Evolutionary conservation across 495 filamentous ascomycete species (phyloP), one percentile per base, ranked within the genome.

Genomic region (Parachaetomium inaequale): DNA sequence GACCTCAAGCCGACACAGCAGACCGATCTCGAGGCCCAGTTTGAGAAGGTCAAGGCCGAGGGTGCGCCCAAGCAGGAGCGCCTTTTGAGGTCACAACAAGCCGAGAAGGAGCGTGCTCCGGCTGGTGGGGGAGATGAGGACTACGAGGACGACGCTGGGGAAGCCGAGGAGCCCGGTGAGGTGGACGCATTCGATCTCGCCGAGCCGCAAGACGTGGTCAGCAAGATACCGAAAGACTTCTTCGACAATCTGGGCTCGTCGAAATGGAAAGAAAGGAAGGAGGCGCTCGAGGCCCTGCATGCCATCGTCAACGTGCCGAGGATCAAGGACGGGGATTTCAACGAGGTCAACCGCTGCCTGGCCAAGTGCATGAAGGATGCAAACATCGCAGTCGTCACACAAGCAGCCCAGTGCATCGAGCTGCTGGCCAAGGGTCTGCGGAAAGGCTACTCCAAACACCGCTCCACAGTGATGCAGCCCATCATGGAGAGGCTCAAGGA

Each of bases 331-430:
- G 92, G 84, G 4, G 88, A 87, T 43, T 99, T 89, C 65, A 84
- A 87, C 73, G 92, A 98, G 63, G 85, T 96, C 68, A 84, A 89
- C 46, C 83, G 87, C 47, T 84, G 81, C 6, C 77, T 98, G 47
- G 94, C 94, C 29, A 98, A 97, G 72, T 90, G 84, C 67, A 98
- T 98, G 93, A 98, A 98, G 73, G 95, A 99, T 70, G 94, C 95
- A 52, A 99, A 99, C 69, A 87, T 99, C 68, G 90, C 90, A 8
- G 94, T 98, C 46, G 95, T 96, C 32, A 93, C 90, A 1, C 87
- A 92, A 50, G 94, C 95, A 11, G 93, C 93, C 19, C 94, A 97
- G 70, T 97, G 94, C 72, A 87, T 96, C 40, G 93, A 97, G 64
- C 78, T 89, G 10, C 77, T 98, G n/a, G 94, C 93, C 12, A 96